Evolutionary conservation across 306 rosid species (phyloP).

Genomic region (Prunus mume): DNA sequence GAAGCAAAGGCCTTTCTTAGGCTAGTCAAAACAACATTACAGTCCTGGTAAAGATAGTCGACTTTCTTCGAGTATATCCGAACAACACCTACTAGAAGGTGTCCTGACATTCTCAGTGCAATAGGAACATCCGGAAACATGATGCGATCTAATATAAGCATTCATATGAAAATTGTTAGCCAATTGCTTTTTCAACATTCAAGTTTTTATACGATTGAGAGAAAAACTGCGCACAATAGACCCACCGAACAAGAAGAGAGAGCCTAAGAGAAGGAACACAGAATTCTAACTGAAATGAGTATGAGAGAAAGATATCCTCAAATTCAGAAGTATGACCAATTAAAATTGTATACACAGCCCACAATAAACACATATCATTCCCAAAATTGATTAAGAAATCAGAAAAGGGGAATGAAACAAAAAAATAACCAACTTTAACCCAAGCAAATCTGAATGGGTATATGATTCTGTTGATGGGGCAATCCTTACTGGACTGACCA

Average conservation of each 20-base stretch:
- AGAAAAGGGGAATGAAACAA: too few species aligned
- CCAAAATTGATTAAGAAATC: neutral
- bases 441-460: neutral
- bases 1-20: constrained; percentile 51
- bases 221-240: neutral
- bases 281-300: neutral
- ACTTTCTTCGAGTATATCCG: constrained; percentile 88
- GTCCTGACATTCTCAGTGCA: constrained; percentile 81
- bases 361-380: neutral
- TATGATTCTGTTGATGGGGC: too few species aligned
- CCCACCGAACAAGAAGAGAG: neutral
- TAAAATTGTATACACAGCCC: neutral
- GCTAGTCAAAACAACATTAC: constrained; percentile 40
- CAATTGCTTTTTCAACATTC: neutral
- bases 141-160: constrained; percentile 52
- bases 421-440: neutral
- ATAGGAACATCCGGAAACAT: constrained; percentile 92
- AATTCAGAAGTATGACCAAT: neutral
- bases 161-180: neutral
- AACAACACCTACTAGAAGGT: constrained; percentile 78
- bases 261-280: neutral
- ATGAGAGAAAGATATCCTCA: neutral
- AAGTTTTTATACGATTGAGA: neutral
- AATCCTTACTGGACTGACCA: too few species aligned
- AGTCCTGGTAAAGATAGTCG: constrained; percentile 63